Base-by-base conservation (phyloP, 2,329 filamentous ascomycete species). In the Diaporthe australafricana region DNA sequence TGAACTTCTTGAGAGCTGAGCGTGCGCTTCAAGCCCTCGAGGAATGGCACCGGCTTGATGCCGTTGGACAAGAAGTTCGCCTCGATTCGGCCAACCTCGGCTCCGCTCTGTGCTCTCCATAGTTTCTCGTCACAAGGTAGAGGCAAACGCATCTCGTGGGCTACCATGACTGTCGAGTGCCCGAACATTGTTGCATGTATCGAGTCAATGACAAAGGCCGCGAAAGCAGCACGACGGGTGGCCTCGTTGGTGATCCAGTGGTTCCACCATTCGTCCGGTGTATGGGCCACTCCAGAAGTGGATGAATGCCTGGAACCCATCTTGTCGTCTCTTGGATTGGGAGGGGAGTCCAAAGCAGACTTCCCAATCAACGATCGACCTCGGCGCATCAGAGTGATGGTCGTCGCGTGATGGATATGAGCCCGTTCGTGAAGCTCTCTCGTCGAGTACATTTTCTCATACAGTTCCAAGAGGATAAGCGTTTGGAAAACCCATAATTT, bases 151-250 rank as follows among this genome's bases (percentile, higher is more conserved):
- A 99, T 94, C 81, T 98, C 96, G 78, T 98, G 95, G 2, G 95
- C 95, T 9, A 97, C 95, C 96, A 98, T 98, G 53, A 97, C 95
- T 0, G 94, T 96, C 3, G 95, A 96, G 81, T 98, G 96, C 0
- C 96, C 96, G 81, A 98, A 98, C 93, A 99, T 98, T 35, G 95
- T 98, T 1, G 95, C 95, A 81, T 99, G 96, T 1, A 95, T 97
- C 5, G 95, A 97, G 80, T 99, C 96, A 75, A 98, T 92, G 53
- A 98, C 91, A 79, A 98, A 98, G 0, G 96, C 96, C 0, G 94
- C 95, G 83, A 98, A 98, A 0, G 96, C 96, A 4, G 93, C 94
- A 72, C 96, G 90, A 38, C 94, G 88, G 0, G 95, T 98, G 1
- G 96, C 93, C 80, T 99, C 96, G 65, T 95, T 95, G 16, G 92